Percentiles rank a stretch among this genome's conserved stretches.
These are phyloP conservation scores for Holtermannia corniformis DNA, from an alignment of 768 basidiomycete genomes.

Conservation along the genomic window DNA sequence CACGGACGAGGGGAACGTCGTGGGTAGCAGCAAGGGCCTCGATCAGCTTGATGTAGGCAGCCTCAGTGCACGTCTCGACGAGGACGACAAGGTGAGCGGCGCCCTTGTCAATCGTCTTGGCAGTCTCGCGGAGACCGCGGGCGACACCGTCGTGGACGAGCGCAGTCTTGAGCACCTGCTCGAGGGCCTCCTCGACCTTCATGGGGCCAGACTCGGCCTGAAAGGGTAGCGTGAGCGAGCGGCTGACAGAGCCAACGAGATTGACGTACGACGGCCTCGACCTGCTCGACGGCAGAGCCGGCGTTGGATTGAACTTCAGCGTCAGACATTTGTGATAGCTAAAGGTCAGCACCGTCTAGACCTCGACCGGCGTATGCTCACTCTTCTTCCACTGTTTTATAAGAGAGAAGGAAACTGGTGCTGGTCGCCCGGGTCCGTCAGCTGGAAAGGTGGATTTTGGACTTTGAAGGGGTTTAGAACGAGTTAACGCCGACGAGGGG, in stretches of 20 bases:
- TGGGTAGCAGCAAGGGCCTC: conserved; percentile 98
- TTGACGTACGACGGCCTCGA: conserved; percentile 63
- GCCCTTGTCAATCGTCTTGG: conserved; percentile 97
- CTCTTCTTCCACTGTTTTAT: conserved; percentile 33
- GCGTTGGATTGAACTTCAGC: conserved; percentile 42
- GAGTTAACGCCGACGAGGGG: background rate
- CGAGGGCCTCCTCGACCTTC: conserved; percentile 69
- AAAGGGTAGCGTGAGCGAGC: conserved; percentile 65
- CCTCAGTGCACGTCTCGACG: conserved; percentile 95
- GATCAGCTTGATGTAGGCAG: conserved; percentile 99
- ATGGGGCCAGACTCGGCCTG: conserved; percentile 87
- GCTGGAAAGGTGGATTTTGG: background rate
- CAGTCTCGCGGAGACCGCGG: conserved; percentile 91
- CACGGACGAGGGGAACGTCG: conserved; percentile 99
- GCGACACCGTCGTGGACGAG: conserved; percentile 97
- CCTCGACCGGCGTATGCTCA: background rate
- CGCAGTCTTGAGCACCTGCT: conserved; percentile 99
- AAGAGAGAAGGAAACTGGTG: no score
- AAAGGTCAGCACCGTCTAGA: conserved; percentile 4
- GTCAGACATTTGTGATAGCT: conserved; percentile 40
- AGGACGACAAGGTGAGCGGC: conserved; percentile 98
- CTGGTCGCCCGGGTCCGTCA: no score
- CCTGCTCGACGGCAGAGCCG: conserved; percentile 39
- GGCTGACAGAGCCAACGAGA: no score
- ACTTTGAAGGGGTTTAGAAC: background rate